Percentiles rank a stretch among this genome's conserved stretches.
These are phyloP conservation scores for Raphanus hybrid DNA, from an alignment of 441 rosid genomes.

Conservation along the genomic window DNA sequence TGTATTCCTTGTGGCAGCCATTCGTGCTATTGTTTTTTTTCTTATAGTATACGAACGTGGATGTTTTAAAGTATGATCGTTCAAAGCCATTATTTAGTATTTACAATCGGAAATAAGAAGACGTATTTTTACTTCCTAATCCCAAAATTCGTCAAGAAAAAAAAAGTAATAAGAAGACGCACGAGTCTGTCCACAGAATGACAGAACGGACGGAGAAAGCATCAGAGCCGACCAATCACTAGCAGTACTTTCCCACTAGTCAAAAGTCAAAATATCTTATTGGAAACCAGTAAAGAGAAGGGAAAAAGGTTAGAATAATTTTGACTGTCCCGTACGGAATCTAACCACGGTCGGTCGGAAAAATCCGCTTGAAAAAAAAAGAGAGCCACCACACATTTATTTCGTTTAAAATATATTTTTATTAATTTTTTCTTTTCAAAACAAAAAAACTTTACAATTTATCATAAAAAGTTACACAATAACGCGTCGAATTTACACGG, in stretches of 20 bases:
- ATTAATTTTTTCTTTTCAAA: neutral
- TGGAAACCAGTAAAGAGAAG: neutral
- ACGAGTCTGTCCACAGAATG: slow-evolving; percentile 16
- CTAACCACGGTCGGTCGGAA: slow-evolving; percentile 12
- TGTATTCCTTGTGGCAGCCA: no score
- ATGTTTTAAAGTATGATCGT: neutral
- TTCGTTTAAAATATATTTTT: neutral
- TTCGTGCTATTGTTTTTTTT: neutral
- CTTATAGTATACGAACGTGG: neutral
- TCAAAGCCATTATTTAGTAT: no score
- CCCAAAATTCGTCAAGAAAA: no score
- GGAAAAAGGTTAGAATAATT: neutral
- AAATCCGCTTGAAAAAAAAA: neutral
- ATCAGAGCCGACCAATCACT: slow-evolving; percentile 26
- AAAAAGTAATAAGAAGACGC: neutral
- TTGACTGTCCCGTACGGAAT: slow-evolving; percentile 17
- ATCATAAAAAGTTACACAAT: neutral
- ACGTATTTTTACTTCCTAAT: no score
- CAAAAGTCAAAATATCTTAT: neutral
- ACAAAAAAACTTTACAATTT: neutral
- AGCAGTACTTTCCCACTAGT: neutral
- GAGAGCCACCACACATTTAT: slow-evolving; percentile 1
- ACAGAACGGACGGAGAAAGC: slow-evolving; percentile 1
- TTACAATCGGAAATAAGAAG: no score
- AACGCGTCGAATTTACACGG: slow-evolving; percentile 7